Evolutionary conservation across 306 rosid genomes (phyloP), one percentile per base, ranked within the genome.

Genomic region (Aeschynomene evenia): DNA sequence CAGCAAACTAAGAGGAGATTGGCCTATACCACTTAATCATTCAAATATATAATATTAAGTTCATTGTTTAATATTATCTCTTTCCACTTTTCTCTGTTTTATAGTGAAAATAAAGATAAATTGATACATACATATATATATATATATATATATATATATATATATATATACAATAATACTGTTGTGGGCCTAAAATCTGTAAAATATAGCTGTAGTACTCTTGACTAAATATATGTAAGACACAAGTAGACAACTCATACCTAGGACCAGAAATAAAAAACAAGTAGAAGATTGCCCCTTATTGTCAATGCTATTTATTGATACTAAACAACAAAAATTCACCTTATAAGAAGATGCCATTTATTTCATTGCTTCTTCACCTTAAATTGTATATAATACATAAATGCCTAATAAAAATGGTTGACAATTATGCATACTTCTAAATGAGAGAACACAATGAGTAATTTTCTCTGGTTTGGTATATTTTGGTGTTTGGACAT

Each of bases 121-220:
- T n/a, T n/a, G n/a, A n/a, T n/a, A n/a, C n/a, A n/a, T n/a, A n/a
- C n/a, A n/a, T n/a, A n/a, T n/a, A n/a, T n/a, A n/a, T n/a, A n/a
- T n/a, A n/a, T n/a, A n/a, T n/a, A n/a, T n/a, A n/a, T n/a, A n/a
- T n/a, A n/a, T n/a, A n/a, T n/a, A n/a, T n/a, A n/a, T n/a, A n/a
- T n/a, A n/a, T n/a, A n/a, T n/a, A n/a, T n/a, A n/a, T n/a, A n/a
- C n/a, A n/a, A 15, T 18, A 5, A 51, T 8, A 28, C 40, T 9
- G 13, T 64, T 65, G 69, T 60, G 75, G 80, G 70, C 51, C 75
- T 64, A 68, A 75, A 13, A 18, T 58, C 34, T 46, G 63, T 58
- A 68, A 22, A 18, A 59, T 28, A 75, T 28, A 75, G 69, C 63
- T 75, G 70, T 68, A 68, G 14, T 46, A 16, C 5, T 33, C 56